Conservation (phyloP, 306 rosid species). For the Lathyrus tuberosus region DNA sequence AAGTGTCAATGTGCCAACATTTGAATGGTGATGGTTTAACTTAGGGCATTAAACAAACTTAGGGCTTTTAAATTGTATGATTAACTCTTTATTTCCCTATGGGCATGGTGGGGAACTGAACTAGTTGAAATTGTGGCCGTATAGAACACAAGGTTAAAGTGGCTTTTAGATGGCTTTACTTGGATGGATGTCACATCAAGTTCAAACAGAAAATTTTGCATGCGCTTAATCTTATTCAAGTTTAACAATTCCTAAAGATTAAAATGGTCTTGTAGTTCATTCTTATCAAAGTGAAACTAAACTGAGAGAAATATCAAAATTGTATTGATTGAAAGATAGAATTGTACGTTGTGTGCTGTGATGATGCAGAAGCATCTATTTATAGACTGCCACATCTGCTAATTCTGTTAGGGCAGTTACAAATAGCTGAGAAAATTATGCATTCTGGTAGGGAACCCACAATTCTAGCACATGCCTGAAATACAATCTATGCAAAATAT, state of each 20-base stretch:
- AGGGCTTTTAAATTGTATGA: constrained; percentile 17
- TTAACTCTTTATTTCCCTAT: constrained; percentile 13
- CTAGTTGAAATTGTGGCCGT: constrained; percentile 22
- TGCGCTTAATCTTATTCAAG: constrained; percentile 19
- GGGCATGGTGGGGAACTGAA: neutral
- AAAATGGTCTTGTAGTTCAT: constrained; percentile 18
- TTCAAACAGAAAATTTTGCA: constrained; percentile 6
- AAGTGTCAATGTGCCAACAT: constrained; percentile 3
- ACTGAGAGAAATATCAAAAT: too few species aligned
- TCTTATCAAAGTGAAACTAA: too few species aligned
- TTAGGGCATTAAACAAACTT: neutral
- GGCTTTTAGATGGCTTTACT: constrained; percentile 6
- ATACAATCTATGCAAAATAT: too few species aligned
- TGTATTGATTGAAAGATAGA: too few species aligned
- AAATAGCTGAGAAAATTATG: too few species aligned
- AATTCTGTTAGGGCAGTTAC: too few species aligned
- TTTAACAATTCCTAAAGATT: constrained; percentile 7
- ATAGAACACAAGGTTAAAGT: constrained; percentile 2
- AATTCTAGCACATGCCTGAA: too few species aligned
- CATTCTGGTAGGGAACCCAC: too few species aligned
- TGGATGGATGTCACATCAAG: constrained; percentile 16
- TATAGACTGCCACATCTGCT: too few species aligned
- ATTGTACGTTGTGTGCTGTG: too few species aligned
- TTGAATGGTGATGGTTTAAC: constrained; percentile 16
- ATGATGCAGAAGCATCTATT: too few species aligned